Evolutionary conservation across 2,329 filamentous ascomycete species (phyloP), one percentile per base, ranked within the genome.

Genomic region (Diaporthe aspalathi): DNA sequence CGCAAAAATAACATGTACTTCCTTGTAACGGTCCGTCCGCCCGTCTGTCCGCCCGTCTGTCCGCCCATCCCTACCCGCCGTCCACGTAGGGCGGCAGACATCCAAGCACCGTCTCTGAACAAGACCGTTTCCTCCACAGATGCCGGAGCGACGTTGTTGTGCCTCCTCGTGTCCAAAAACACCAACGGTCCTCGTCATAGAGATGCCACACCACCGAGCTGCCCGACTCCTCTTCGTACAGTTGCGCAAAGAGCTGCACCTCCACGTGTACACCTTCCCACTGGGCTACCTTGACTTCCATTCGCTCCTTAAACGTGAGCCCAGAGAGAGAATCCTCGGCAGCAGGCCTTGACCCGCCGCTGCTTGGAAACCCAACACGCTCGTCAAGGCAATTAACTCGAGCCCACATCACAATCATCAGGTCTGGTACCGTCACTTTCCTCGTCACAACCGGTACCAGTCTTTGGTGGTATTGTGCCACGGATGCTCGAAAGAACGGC

Each of bases 381-480:
- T 65, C 43, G 29, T 38, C 27, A 50, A 38, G 14, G 45, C n/a
- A 50, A 22, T 29, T 14, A 38, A 27, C 60, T 22, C 20, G n/a
- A n/a, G 27, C n/a, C 24, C 45, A 60, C 22, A 43, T 43, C 54
- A 20, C 22, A 60, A 8, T 24, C 5, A 14, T 27, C 22, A 60
- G 43, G 54, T 27, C 27, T 43, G 38, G 54, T 27, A 27, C 54
- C 8, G 35, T 63, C 60, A 63, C 45, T 32, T 63, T 17, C 27
- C 24, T 24, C 11, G 60, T 65, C n/a, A 38, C 60, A 65, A 24
- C 60, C 29, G 12, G 16, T 20, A n/a, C 7, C 29, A 14, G n/a
- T 12, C 7, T 27, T 20, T 65, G 45, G 60, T 65, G 27, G 24
- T 43, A 63, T 49, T 49, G 60, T n/a, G 43, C n/a, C 43, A 49